Base-by-base conservation (phyloP, 1,139 yeast species). In the Entelexis paramagnoliae region DNA sequence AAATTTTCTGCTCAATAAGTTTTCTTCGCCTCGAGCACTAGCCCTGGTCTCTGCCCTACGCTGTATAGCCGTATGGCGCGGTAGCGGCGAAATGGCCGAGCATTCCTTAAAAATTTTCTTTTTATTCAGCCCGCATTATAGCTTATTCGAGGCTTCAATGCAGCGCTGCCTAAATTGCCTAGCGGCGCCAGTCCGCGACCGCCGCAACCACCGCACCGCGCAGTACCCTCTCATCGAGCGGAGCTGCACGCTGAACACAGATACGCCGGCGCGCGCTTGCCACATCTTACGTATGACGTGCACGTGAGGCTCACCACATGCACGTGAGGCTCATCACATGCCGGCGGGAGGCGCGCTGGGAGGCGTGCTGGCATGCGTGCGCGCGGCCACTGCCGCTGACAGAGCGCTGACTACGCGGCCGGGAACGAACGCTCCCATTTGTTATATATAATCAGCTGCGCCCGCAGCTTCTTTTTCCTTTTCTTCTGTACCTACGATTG, bases 1-100 rank as follows among this genome's bases (percentile, higher is more conserved):
- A 29, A 40, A 40, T 28, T 40, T 40, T 40, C 44, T 28, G 44
- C 44, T 40, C 26, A 36, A 13, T 36, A 36, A 14, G 10, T 13
- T 20, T 20, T 20, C 30, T 14, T 20, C 41, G 16, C 16, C n/a
- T 17, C 24, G 28, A 7, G 17, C 26, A 36, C 41, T n/a, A 16
- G 41, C 41, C 41, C 41, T 36, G 41, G 32, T 16, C 42, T 24
- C 42, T 26, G 30, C 42, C 42, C 42, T 22, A n/a, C n/a, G 32
- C 2, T 14, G 4, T 6, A 19, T 24, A 24, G 32, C 42, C 42
- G 42, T 24, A 26, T 39, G 42, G 32, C 24, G 42, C 19, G 24
- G 19, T 4, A 14, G 28, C 11, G 14, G 30, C 30, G 13, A 11
- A 10, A 11, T 11, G 14, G 30, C 30, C n/a, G n/a, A n/a, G n/a